Base-by-base conservation (phyloP, 257 asterid species). In the Nyctanthes arbortristis region DNA sequence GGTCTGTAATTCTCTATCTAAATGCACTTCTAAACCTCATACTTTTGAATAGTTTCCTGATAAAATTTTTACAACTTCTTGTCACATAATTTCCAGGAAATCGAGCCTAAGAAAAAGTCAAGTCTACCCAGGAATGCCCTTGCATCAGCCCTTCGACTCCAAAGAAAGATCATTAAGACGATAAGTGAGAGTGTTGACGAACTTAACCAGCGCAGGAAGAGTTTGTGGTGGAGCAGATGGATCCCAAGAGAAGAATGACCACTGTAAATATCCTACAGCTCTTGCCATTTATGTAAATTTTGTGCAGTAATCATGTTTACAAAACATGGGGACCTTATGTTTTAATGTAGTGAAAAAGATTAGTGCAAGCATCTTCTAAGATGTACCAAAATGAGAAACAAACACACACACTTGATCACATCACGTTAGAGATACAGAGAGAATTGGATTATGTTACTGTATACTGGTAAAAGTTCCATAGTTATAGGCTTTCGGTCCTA, bases 161-260 rank as follows among this genome's bases (percentile, higher is more conserved):
- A 89, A 81, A 75, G 96, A 72, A 93, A 89, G 71, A 77, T 91
- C 39, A 22, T 87, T 13, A 70, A 77, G 75, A 89, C 99, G 4
- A 12, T 91, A 62, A 85, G 80, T 37, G 92, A 81, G 74, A 91
- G 87, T 29, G 82, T 89, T 0, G 95, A 83, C 73, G 93, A 91
- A 67, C 84, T 85, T 27, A 85, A 79, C 28, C 81, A 66, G 69
- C 78, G 72, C 29, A 76, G 94, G 80, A 88, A 86, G 86, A 84
- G 96, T 74, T 63, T 83, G 10, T 89, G 98, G 98, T 92, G 96
- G 98, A 92, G 85, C 84, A 67, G 83, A 67, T 89, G 97, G 98
- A 92, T 92, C 78, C 97, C 97, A 22, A 89, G 83, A 64, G 95
- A 87, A 85, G 96, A 92, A 31, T 89, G 72, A 80, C 67, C 68